Percentiles rank a stretch among this genome's conserved stretches.
These are phyloP conservation scores for Ophiocordyceps unilateralis DNA, from an alignment of 2,329 filamentous ascomycete species.

Conservation along the genomic window DNA sequence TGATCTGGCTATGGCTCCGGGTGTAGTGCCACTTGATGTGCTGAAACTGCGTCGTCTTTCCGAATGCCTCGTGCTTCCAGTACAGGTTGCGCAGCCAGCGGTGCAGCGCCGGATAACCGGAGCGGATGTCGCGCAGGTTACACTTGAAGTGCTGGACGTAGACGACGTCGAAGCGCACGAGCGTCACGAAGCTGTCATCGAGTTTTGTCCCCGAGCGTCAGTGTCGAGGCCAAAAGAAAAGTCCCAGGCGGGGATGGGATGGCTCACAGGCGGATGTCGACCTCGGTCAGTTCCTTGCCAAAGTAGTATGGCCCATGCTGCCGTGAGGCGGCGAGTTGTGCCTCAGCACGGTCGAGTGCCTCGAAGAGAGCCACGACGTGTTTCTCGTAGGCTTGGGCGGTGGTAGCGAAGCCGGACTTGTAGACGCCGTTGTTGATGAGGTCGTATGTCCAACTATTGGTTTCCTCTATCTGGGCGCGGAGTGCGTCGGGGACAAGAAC, in stretches of 20 bases:
- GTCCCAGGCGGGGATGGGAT: too few relatives aligned
- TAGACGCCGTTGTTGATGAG: conserved; percentile 56
- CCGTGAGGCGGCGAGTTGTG: conserved; percentile 35
- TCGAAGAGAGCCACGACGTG: conserved; percentile 56
- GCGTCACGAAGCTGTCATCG: too few relatives aligned
- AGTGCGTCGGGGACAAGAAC: conserved; percentile 52
- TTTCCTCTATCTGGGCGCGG: conserved; percentile 52
- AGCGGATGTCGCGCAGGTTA: conserved; percentile 71
- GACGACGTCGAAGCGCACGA: conserved; percentile 58
- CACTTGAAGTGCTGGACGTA: conserved; percentile 84
- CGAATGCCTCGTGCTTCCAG: conserved; percentile 66
- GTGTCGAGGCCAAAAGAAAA: background rate
- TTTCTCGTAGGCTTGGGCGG: conserved; percentile 65
- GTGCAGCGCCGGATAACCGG: conserved; percentile 68
- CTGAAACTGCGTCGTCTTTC: conserved; percentile 72
- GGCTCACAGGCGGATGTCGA: conserved; percentile 56
- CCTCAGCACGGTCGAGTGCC: conserved; percentile 60
- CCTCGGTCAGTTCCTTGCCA: conserved; percentile 60
- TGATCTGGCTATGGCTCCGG: conserved; percentile 46
- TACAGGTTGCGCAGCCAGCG: conserved; percentile 70
- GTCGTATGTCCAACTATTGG: conserved; percentile 69
- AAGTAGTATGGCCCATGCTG: conserved; percentile 53
- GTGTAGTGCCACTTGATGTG: conserved; percentile 78
- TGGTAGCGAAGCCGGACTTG: conserved; percentile 70
- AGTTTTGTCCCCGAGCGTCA: too few relatives aligned